A percentile compares a stretch with the other conserved stretches of the same genome.
Evolutionary conservation across 1,139 yeast genomes (phyloP).

Genomic region (Yamadazyma triangularis): DNA sequence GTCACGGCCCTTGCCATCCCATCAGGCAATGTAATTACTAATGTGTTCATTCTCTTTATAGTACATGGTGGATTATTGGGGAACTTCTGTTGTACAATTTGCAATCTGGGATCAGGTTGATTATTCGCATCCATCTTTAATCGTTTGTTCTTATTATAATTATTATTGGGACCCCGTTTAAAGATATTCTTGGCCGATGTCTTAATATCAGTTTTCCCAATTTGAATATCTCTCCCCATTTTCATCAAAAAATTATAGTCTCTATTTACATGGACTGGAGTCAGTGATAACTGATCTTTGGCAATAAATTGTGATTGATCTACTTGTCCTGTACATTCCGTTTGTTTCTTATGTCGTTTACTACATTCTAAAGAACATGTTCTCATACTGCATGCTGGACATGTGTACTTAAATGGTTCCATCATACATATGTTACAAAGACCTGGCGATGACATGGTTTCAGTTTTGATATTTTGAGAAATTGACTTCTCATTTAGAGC

Average conservation of each 20-base stretch:
- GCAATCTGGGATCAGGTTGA: slow-evolving; percentile 7
- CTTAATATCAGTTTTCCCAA: slow-evolving; percentile 48
- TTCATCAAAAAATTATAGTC: slow-evolving; percentile 75
- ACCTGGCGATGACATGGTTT: too few species aligned
- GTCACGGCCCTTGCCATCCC: slow-evolving; percentile 70
- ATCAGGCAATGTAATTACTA: slow-evolving; percentile 50
- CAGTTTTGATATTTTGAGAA: too few species aligned
- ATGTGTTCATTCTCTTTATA: slow-evolving; percentile 33
- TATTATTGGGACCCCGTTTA: slow-evolving; percentile 21
- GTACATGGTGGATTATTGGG: slow-evolving; percentile 20
- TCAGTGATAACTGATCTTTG: slow-evolving; percentile 32
- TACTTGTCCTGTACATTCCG: slow-evolving; percentile 62
- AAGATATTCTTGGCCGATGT: slow-evolving; percentile 31
- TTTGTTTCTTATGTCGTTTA: slow-evolving; percentile 58
- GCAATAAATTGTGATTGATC: slow-evolving; percentile 60
- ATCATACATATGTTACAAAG: slow-evolving; percentile 55
- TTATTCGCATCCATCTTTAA: slow-evolving; percentile 11
- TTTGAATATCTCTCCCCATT: slow-evolving; percentile 53
- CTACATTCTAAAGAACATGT: slow-evolving; percentile 77
- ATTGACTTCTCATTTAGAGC: too few species aligned
- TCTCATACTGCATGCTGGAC: slow-evolving; percentile 70
- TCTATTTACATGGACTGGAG: slow-evolving; percentile 53
- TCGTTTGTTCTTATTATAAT: slow-evolving; percentile 21
- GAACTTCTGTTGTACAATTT: slow-evolving; percentile 16
- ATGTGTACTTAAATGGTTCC: slow-evolving; percentile 57